These are phyloP conservation scores for Geotrichum aggregatum DNA, from an alignment of 1,139 yeast species.

Conservation along the genomic window DNA sequence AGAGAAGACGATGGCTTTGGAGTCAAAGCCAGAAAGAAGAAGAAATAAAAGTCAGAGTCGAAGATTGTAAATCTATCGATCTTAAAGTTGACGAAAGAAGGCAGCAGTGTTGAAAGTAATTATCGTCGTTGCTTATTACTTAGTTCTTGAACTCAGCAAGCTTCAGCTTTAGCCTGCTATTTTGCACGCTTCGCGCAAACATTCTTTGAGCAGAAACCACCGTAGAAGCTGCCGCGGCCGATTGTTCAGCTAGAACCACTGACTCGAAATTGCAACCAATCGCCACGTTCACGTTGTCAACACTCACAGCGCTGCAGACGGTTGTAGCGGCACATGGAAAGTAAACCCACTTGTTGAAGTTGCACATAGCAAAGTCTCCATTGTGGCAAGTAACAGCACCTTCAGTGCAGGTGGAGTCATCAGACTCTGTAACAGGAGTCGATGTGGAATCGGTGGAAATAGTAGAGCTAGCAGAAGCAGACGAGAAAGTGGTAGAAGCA, in stretches of 20 bases:
- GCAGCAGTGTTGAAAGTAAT: no score
- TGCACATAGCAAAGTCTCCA: constrained; percentile 20
- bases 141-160: no score
- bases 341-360: constrained; percentile 50
- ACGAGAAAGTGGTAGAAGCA: no score
- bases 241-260: constrained; percentile 13
- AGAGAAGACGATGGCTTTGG: background rate
- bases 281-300: constrained; percentile 32
- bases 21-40: no score
- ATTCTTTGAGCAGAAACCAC: constrained; percentile 1
- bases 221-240: constrained; percentile 9
- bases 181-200: background rate
- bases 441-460: background rate
- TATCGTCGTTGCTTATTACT: no score
- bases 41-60: no score
- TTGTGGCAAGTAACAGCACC: constrained; percentile 18
- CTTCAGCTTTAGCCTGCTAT: no score
- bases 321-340: constrained; percentile 57
- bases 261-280: constrained; percentile 30
- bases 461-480: background rate
- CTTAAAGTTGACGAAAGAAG: no score
- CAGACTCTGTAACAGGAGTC: background rate
- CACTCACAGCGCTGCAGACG: constrained; percentile 49
- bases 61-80: no score
- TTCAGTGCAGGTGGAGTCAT: constrained; percentile 13